Percentiles rank a stretch among this genome's conserved stretches.
Evolutionary conservation across 768 basidiomycete species (phyloP).

Genomic region (Pisolithus albus): DNA sequence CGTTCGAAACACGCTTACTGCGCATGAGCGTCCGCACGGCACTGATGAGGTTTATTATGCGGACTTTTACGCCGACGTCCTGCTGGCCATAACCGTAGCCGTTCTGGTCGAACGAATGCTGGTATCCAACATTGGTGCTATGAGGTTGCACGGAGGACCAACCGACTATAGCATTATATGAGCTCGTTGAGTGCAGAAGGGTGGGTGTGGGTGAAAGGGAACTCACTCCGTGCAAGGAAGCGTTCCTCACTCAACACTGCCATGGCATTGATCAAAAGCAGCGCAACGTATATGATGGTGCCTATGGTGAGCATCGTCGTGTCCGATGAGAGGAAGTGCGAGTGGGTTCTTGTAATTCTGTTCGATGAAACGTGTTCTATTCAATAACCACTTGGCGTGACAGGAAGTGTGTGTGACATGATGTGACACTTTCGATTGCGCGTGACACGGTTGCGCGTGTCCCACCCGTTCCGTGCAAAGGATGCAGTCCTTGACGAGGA

Average conservation of each 20-base stretch:
- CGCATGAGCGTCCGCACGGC: constrained; percentile 96
- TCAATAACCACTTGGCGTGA: constrained; percentile 3
- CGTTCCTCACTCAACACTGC: constrained; percentile 95
- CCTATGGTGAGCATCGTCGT: constrained; percentile 53
- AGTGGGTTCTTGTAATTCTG: constrained; percentile 3
- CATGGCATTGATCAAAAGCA: constrained; percentile 90
- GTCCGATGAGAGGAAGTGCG: constrained; percentile 8
- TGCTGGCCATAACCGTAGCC: constrained; percentile 47
- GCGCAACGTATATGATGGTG: constrained; percentile 73
- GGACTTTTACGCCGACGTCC: constrained; percentile 73
- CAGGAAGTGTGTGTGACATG: not conserved
- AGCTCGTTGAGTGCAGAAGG: constrained; percentile 12
- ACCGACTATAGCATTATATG: constrained; percentile 57
- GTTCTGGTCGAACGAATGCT: constrained; percentile 62
- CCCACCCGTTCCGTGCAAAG: constrained; percentile 5
- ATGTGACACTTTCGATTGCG: constrained; percentile 12
- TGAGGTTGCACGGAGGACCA: constrained; percentile 73
- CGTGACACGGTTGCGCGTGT: constrained; percentile 14
- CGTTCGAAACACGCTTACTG: constrained; percentile 54
- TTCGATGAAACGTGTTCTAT: constrained; percentile 14
- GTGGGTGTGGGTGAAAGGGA: constrained; percentile 2
- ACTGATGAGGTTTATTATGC: constrained; percentile 86
- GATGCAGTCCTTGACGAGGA: constrained; percentile 23
- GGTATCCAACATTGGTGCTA: constrained; percentile 48
- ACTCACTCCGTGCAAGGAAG: constrained; percentile 86